A percentile compares a stretch with the other conserved stretches of the same genome.
Evolutionary conservation across 768 basidiomycete genomes (phyloP).

Genomic region (Boletus reticuloceps): DNA sequence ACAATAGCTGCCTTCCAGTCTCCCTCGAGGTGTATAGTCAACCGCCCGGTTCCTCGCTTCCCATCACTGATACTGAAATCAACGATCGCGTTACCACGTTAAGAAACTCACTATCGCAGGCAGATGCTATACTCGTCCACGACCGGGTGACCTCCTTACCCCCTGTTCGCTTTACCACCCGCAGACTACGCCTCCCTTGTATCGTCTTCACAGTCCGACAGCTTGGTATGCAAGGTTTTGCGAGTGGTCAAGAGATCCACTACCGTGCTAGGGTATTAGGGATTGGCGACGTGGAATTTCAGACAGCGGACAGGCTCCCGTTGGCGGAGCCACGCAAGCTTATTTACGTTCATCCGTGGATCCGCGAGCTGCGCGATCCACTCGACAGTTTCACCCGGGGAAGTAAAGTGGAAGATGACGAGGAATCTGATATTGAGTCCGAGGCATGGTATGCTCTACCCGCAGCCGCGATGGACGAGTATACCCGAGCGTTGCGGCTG

Average conservation of each 20-base stretch:
- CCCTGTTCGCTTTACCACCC: not conserved
- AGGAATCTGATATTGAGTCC: not conserved
- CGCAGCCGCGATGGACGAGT: not conserved
- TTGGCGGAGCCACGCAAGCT: not conserved
- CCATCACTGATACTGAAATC: not conserved
- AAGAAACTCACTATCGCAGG: not conserved
- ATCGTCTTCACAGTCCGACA: not conserved
- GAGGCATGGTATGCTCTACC: not conserved
- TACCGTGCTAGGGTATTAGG: not conserved
- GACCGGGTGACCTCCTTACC: not conserved
- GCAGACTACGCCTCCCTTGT: slow-evolving; percentile 1
- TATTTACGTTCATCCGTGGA: slow-evolving; percentile 6
- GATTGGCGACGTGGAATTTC: not conserved
- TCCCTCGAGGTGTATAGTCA: not conserved
- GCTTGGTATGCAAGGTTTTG: not conserved
- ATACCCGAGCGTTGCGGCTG: not conserved
- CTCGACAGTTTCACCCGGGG: not conserved
- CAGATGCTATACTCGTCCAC: not conserved
- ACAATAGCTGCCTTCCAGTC: slow-evolving; percentile 13
- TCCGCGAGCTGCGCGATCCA: not conserved
- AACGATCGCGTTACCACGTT: not conserved
- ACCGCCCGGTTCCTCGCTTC: not conserved
- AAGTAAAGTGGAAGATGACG: not conserved
- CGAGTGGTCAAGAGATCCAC: not conserved
- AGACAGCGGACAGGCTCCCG: not conserved